Evolutionary conservation across 164 flowering plant genomes (phyloP).

Genomic region (Piper betle): DNA sequence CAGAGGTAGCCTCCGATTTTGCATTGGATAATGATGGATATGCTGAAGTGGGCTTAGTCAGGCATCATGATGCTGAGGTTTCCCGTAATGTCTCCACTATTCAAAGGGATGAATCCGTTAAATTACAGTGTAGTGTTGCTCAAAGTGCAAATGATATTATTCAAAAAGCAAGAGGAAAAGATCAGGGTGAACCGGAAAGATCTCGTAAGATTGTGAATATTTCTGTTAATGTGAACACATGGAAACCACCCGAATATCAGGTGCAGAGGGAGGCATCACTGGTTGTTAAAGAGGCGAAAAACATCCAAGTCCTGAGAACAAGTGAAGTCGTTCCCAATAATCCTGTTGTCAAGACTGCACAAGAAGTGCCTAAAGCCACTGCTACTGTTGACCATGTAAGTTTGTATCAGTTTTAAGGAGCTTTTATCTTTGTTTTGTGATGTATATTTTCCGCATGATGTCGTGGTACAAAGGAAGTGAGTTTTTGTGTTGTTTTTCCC

Average conservation of each 20-base stretch:
- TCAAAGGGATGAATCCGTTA: slow-evolving; percentile 29
- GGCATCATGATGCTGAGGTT: slow-evolving; percentile 18
- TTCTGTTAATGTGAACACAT: slow-evolving; percentile 50
- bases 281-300: slow-evolving; percentile 21
- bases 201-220: slow-evolving; percentile 46
- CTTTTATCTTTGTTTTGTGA: background rate
- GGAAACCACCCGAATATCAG: slow-evolving; percentile 64
- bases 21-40: slow-evolving; percentile 48
- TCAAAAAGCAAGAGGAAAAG: slow-evolving; percentile 22
- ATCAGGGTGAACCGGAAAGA: slow-evolving; percentile 29
- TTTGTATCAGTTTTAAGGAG: background rate
- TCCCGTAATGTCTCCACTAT: slow-evolving; percentile 30
- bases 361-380: slow-evolving; percentile 21
- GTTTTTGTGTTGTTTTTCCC: no score
- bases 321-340: slow-evolving; percentile 17
- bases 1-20: slow-evolving; percentile 30
- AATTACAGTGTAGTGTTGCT: slow-evolving; percentile 33
- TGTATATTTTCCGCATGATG: background rate
- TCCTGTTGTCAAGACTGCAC: slow-evolving; percentile 16
- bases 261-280: slow-evolving; percentile 6
- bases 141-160: slow-evolving; percentile 21
- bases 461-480: no score
- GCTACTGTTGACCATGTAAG: slow-evolving; percentile 57
- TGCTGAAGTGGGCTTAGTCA: slow-evolving; percentile 26
- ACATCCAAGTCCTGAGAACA: slow-evolving; percentile 18